These are phyloP conservation scores for Fomitopsis schrenkii DNA, from an alignment of 1,284 basidiomycete genomes.

Conservation along the genomic window DNA sequence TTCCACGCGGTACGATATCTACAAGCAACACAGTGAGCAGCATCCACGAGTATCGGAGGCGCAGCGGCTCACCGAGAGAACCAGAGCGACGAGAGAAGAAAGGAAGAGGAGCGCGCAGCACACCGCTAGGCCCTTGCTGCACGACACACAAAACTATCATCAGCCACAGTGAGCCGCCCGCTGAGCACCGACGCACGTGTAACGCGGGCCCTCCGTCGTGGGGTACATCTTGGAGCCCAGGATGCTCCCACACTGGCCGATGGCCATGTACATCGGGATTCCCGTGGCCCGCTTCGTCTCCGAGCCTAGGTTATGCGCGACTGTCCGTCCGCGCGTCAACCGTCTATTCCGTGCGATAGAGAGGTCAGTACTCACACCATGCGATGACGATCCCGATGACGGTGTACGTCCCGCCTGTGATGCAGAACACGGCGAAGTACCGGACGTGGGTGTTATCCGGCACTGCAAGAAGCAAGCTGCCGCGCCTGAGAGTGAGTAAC, in stretches of 20 bases:
- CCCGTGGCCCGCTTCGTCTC: conserved; percentile 76
- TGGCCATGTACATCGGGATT: conserved; percentile 71
- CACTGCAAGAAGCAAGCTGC: conserved; percentile 48
- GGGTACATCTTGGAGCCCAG: conserved; percentile 73
- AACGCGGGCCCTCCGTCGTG: conserved; percentile 55
- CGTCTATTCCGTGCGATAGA: neutral
- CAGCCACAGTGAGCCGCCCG: neutral
- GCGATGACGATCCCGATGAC: conserved; percentile 64
- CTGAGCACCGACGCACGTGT: conserved; percentile 39
- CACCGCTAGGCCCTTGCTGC: conserved; percentile 66
- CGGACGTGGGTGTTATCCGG: conserved; percentile 43
- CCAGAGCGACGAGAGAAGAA: conserved; percentile 45
- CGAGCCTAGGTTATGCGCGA: conserved; percentile 71
- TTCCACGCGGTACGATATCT: conserved; percentile 62
- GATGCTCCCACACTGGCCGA: conserved; percentile 70
- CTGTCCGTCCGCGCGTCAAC: conserved; percentile 29
- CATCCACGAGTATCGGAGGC: neutral
- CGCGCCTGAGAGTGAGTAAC: neutral
- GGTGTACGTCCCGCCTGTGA: conserved; percentile 66
- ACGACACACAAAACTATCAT: conserved; percentile 1
- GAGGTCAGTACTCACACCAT: conserved; percentile 57
- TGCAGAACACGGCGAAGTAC: conserved; percentile 69
- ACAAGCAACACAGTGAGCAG: neutral
- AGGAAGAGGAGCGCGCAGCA: conserved; percentile 56
- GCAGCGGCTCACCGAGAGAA: conserved; percentile 44